Conservation (phyloP, 2,329 filamentous ascomycete species). For the Lachnellula occidentalis region DNA sequence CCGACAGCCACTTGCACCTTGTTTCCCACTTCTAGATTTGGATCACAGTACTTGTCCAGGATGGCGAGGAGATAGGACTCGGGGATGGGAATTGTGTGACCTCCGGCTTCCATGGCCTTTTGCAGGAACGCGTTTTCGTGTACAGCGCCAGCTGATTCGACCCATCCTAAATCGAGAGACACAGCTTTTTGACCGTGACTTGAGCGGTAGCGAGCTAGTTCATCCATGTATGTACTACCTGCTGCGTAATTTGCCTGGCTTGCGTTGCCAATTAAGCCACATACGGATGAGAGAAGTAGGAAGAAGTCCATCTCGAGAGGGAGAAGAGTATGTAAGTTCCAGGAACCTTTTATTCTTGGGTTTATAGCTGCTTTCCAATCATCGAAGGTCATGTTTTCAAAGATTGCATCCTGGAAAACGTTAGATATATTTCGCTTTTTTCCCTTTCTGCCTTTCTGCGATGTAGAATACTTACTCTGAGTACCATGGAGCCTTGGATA, state of each 20-base stretch:
- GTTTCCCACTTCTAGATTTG: slow-evolving; percentile 14
- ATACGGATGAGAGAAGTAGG: slow-evolving; percentile 33
- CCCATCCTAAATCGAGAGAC: slow-evolving; percentile 4
- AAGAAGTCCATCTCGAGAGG: slow-evolving; percentile 34
- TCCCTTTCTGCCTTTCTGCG: too few relatives aligned
- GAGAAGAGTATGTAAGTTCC: slow-evolving; percentile 11
- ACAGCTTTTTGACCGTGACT: slow-evolving; percentile 5
- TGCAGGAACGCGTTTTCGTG: neutral
- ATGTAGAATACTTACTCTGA: slow-evolving; percentile 21
- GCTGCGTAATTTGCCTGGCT: slow-evolving; percentile 8
- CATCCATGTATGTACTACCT: slow-evolving; percentile 26
- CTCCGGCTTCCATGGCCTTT: slow-evolving; percentile 27
- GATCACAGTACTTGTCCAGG: slow-evolving; percentile 18
- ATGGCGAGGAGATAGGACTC: slow-evolving; percentile 8
- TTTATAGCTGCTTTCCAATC: slow-evolving; percentile 31
- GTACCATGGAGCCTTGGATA: slow-evolving; percentile 43
- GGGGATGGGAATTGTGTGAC: neutral
- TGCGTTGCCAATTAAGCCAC: slow-evolving; percentile 12
- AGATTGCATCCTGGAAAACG: slow-evolving; percentile 17
- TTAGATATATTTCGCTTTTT: neutral
- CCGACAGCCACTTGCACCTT: slow-evolving; percentile 14
- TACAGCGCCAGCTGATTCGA: neutral
- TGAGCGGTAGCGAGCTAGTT: slow-evolving; percentile 4
- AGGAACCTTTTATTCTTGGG: slow-evolving; percentile 29
- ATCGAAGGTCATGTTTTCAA: slow-evolving; percentile 31